phyloP scores from a whole-genome alignment of 768 basidiomycete species.

The Mycena floridula region DNA sequence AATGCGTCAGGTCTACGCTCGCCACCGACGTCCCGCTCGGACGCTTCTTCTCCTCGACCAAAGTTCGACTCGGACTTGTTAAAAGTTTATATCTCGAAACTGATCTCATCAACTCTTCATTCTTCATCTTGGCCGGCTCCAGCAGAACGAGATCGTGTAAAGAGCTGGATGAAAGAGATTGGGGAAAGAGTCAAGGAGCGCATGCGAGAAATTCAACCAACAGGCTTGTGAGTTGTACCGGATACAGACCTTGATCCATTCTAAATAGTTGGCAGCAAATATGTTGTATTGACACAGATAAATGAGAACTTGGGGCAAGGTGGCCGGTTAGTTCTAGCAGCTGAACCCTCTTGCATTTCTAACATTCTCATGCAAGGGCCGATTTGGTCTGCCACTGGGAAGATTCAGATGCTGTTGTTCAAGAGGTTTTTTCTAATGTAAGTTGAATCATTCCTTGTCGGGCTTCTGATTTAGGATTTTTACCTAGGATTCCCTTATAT shows the following conservation, averaged over 20 bases:
- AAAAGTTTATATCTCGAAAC: slow-evolving; percentile 76
- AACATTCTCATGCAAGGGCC: slow-evolving; percentile 37
- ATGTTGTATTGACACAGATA: slow-evolving; percentile 79
- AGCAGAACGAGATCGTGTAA: slow-evolving; percentile 65
- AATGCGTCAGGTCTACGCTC: slow-evolving; percentile 48
- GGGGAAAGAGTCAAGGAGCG: slow-evolving; percentile 80
- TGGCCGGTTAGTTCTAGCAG: slow-evolving; percentile 52
- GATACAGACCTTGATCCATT: slow-evolving; percentile 3
- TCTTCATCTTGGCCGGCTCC: slow-evolving; percentile 59
- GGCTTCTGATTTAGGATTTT: slow-evolving; percentile 2
- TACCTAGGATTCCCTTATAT: slow-evolving; percentile 63
- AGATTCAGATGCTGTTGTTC: slow-evolving; percentile 70
- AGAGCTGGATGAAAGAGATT: slow-evolving; percentile 78
- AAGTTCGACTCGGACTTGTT: slow-evolving; percentile 73
- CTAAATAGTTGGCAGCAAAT: slow-evolving; percentile 51
- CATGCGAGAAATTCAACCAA: slow-evolving; percentile 78
- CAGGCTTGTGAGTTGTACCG: slow-evolving; percentile 62
- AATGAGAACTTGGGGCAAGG: slow-evolving; percentile 83
- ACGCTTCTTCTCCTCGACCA: slow-evolving; percentile 48
- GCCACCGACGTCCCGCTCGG: slow-evolving; percentile 53
- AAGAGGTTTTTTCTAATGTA: slow-evolving; percentile 79
- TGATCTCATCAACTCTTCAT: slow-evolving; percentile 65
- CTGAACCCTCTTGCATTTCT: neutral
- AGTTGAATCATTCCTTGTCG: slow-evolving; percentile 21
- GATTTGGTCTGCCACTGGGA: slow-evolving; percentile 88